Percentiles rank a stretch among this genome's conserved stretches.
Conservation (phyloP, 176 grass and related monocot species). For the Olyra latifolia region DNA sequence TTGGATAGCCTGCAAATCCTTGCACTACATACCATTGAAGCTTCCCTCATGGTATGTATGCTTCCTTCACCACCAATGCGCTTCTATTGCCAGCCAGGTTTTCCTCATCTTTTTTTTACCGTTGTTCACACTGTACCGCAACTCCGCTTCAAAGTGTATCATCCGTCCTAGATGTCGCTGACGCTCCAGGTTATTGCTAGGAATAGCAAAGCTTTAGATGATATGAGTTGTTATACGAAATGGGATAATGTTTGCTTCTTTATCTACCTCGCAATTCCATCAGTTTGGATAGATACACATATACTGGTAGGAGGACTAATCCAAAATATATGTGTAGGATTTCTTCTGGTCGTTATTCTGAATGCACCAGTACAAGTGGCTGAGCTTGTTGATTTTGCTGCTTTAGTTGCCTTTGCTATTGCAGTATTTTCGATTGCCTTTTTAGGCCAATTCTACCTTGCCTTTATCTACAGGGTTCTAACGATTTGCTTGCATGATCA, state of each 20-base stretch:
- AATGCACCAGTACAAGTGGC: neutral
- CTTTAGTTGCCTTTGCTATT: neutral
- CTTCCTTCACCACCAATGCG: neutral
- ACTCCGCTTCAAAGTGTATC: neutral
- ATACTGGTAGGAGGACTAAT: neutral
- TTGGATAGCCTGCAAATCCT: conserved; percentile 40
- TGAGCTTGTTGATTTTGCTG: neutral
- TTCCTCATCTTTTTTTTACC: neutral
- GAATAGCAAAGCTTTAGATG: conserved; percentile 10
- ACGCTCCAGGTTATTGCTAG: neutral
- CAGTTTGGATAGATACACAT: neutral
- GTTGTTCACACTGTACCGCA: neutral
- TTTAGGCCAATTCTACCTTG: neutral
- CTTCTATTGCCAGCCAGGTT: neutral
- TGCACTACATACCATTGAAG: conserved; percentile 25
- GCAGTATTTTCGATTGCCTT: neutral
- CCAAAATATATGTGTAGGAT: neutral
- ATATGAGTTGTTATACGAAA: neutral
- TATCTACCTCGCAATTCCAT: conserved; percentile 25
- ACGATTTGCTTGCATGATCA: conserved; percentile 1
- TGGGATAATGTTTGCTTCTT: neutral
- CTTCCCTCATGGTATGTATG: conserved; percentile 27
- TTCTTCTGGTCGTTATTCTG: conserved; percentile 10
- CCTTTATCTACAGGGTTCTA: neutral
- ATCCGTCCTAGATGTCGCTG: neutral